Conservation (phyloP, 495 filamentous ascomycete genomes). For the Cryomyces antarcticus region DNA sequence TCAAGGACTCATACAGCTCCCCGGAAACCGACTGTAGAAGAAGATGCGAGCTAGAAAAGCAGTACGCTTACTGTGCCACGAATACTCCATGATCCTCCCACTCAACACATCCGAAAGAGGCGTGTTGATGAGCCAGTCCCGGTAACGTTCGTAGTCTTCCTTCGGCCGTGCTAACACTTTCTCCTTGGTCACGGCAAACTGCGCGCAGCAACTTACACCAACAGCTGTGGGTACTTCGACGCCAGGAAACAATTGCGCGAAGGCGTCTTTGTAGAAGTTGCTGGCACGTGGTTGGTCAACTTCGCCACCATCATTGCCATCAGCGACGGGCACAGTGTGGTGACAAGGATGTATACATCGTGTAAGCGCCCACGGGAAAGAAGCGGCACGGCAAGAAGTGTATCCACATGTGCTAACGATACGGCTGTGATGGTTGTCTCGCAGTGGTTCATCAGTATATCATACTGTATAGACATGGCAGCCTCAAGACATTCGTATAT, state of each 20-base stretch:
- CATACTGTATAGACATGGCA: no score
- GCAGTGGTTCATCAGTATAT: no score
- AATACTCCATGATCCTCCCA: conserved; percentile 48
- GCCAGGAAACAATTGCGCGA: conserved; percentile 1
- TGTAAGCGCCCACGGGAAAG: no score
- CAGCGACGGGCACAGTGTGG: not conserved
- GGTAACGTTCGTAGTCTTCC: conserved; percentile 32
- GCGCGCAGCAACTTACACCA: conserved; percentile 43
- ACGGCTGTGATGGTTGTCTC: no score
- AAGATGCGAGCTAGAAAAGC: no score
- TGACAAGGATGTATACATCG: no score
- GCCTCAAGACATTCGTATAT: no score
- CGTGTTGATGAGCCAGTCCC: conserved; percentile 41
- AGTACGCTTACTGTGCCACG: conserved; percentile 31
- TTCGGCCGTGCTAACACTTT: conserved; percentile 27
- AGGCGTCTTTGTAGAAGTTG: conserved; percentile 17
- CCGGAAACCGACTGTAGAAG: no score
- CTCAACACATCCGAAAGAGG: conserved; percentile 32
- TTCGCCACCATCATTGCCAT: conserved; percentile 2
- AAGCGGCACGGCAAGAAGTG: no score
- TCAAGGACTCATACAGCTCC: no score
- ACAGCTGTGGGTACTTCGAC: conserved; percentile 27
- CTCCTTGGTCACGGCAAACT: conserved; percentile 42
- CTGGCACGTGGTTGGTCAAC: conserved; percentile 2
- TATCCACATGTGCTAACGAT: no score